Evolutionary conservation across 2,329 filamentous ascomycete genomes (phyloP), one percentile per base, ranked within the genome.

Genomic region (Emericellopsis atlantica): DNA sequence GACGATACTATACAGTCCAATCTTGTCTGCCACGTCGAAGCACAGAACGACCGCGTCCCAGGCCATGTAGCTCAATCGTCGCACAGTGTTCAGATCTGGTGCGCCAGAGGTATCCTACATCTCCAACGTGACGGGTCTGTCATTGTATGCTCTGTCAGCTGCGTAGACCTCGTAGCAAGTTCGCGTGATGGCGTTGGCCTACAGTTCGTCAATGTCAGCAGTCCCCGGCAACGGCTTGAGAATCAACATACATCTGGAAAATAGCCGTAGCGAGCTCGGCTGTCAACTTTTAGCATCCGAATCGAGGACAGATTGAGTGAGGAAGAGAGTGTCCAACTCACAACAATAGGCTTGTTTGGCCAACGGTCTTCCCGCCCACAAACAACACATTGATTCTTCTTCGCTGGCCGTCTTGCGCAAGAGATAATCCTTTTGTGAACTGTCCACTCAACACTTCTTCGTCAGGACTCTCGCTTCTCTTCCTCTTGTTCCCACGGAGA

Each of bases 31-130:
- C 7, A 63, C 50, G n/a, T 64, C 60, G 41, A 63, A 64, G 43
- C 61, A 64, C 26, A 64, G 48, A 42, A 64, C 61, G 0, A 64
- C 47, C 2, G 52, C 58, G 4, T 64, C 58, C 59, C 58, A 64
- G 6, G 48, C 35, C 11, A 63, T 56, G 43, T 61, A 61, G 16
- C 55, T 53, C 24, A 63, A 41, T 5, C 51, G 51, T 37, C 56
- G 48, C 6, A 64, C 53, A 2, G 52, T 58, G 37, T 53, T 54
- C 29, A 64, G 49, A 36, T 64, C 61, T 3, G 56, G 54, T 21
- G 57, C 54, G 47, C 61, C 61, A 22, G 61, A 64, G 45, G 58
- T 64, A 44, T 64, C 61, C 61, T 59, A 64, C 43, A 62, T 42
- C 49, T 64, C 61, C 39, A 60, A 45, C 43, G 49, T 50, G 2